Conservation (phyloP, 805 yeast species). For the Ogataea nitratoaversa region DNA sequence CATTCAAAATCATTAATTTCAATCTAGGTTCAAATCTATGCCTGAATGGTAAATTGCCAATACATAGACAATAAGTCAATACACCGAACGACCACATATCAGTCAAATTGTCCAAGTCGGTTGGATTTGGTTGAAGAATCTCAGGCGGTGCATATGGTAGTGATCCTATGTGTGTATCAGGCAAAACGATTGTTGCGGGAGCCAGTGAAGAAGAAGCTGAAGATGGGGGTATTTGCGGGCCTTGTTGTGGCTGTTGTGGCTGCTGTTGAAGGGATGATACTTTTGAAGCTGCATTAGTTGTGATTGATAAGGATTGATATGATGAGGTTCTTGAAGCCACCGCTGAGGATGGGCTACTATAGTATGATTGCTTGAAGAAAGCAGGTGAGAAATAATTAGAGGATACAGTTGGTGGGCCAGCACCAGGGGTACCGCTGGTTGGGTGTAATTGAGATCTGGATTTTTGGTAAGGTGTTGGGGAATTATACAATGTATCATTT, state of each 20-base stretch:
- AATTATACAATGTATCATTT: neutral
- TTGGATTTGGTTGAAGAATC: slow-evolving; percentile 56
- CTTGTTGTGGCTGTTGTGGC: neutral
- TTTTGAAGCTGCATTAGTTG: neutral
- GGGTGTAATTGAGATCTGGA: neutral
- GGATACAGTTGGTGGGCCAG: neutral
- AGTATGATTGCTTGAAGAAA: neutral
- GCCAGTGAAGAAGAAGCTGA: slow-evolving; percentile 8
- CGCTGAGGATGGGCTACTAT: neutral
- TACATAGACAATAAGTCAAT: slow-evolving; percentile 63
- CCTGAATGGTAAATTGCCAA: slow-evolving; percentile 75
- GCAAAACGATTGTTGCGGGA: slow-evolving; percentile 25
- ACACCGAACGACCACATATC: slow-evolving; percentile 95
- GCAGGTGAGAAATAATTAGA: neutral
- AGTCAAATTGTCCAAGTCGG: slow-evolving; percentile 58
- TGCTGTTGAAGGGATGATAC: neutral
- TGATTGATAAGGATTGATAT: neutral
- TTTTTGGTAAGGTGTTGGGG: neutral
- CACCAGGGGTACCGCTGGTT: neutral
- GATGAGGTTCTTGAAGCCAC: slow-evolving; percentile 2
- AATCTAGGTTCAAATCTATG: slow-evolving; percentile 81
- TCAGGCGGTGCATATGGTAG: slow-evolving; percentile 94
- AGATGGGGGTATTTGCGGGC: slow-evolving; percentile 11
- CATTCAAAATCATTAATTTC: slow-evolving; percentile 65
- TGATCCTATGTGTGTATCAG: slow-evolving; percentile 78